These are phyloP conservation scores for Phalaenopsis hybrid DNA, from an alignment of 116 monocot genomes.

Conservation along the genomic window DNA sequence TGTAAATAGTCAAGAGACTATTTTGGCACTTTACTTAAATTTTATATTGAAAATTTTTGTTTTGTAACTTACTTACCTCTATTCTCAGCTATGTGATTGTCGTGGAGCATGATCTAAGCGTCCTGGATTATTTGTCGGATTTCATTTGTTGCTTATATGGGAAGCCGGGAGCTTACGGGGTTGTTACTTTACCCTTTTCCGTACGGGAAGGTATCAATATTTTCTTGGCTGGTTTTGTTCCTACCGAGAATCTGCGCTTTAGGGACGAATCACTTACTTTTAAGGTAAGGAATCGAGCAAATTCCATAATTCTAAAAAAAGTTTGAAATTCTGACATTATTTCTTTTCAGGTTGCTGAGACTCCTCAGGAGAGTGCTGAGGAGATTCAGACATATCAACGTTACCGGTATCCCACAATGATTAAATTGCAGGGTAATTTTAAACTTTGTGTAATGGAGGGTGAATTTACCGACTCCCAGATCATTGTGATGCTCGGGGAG, in stretches of 20 bases:
- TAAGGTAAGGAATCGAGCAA: constrained; percentile 27
- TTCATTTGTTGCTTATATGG: constrained; percentile 63
- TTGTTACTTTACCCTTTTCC: constrained; percentile 54
- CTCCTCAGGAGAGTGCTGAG: constrained; percentile 57
- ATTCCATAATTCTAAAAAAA: neutral
- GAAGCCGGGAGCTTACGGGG: constrained; percentile 57
- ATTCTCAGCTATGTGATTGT: constrained; percentile 48
- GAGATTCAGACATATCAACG: constrained; percentile 52
- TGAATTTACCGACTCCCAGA: constrained; percentile 62
- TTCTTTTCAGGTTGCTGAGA: constrained; percentile 43
- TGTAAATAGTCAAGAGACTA: too few relatives aligned
- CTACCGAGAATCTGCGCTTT: constrained; percentile 52
- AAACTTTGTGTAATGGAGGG: constrained; percentile 46
- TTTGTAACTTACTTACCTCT: constrained; percentile 8
- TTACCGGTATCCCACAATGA: constrained; percentile 53
- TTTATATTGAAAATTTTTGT: neutral
- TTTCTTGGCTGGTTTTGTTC: constrained; percentile 60
- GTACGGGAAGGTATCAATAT: constrained; percentile 58
- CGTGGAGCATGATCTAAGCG: constrained; percentile 41
- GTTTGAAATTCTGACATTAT: neutral
- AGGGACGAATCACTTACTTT: constrained; percentile 55
- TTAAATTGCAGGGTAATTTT: constrained; percentile 47
- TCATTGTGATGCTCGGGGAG: constrained; percentile 60
- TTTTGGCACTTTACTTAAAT: neutral
- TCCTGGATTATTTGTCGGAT: constrained; percentile 42